Conservation (phyloP, 371 early-diverging fungal genomes). For the Actinomucor elegans region DNA sequence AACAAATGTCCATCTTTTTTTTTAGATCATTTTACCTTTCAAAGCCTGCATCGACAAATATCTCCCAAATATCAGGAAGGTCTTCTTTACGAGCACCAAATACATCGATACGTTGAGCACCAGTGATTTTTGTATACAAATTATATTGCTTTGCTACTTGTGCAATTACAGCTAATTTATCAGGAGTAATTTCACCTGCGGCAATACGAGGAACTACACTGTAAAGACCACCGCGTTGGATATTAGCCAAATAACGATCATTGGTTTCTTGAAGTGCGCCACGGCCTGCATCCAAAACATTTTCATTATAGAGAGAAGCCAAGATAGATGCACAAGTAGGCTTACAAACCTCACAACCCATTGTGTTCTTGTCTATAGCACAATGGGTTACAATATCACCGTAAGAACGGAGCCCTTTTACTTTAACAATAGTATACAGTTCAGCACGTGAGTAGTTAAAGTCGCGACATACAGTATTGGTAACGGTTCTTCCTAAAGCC, state of each 20-base stretch:
- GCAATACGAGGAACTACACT: slow-evolving; percentile 69
- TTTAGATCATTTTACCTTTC: slow-evolving; percentile 58
- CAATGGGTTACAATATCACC: slow-evolving; percentile 49
- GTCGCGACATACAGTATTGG: slow-evolving; percentile 57
- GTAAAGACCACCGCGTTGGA: slow-evolving; percentile 70
- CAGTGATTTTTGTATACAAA: slow-evolving; percentile 68
- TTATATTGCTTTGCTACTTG: slow-evolving; percentile 61
- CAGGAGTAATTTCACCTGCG: slow-evolving; percentile 70
- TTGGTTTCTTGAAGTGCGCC: slow-evolving; percentile 68
- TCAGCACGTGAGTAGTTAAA: slow-evolving; percentile 62
- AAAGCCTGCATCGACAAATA: slow-evolving; percentile 61
- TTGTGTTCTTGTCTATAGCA: slow-evolving; percentile 20
- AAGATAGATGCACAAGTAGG: slow-evolving; percentile 66
- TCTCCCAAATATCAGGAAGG: slow-evolving; percentile 66
- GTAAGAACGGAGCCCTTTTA: slow-evolving; percentile 54
- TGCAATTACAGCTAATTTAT: slow-evolving; percentile 58
- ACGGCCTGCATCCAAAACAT: slow-evolving; percentile 49
- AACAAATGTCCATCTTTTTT: slow-evolving; percentile 45
- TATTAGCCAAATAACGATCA: slow-evolving; percentile 71
- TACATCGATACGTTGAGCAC: slow-evolving; percentile 66
- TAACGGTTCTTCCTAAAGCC: slow-evolving; percentile 53
- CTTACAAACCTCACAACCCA: slow-evolving; percentile 67
- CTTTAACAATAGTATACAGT: slow-evolving; percentile 63
- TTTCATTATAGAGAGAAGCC: slow-evolving; percentile 69
- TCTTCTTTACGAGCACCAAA: slow-evolving; percentile 68